phyloP scores from a whole-genome alignment of 1,284 basidiomycete genomes.

The Phellinidium pouzarii region DNA sequence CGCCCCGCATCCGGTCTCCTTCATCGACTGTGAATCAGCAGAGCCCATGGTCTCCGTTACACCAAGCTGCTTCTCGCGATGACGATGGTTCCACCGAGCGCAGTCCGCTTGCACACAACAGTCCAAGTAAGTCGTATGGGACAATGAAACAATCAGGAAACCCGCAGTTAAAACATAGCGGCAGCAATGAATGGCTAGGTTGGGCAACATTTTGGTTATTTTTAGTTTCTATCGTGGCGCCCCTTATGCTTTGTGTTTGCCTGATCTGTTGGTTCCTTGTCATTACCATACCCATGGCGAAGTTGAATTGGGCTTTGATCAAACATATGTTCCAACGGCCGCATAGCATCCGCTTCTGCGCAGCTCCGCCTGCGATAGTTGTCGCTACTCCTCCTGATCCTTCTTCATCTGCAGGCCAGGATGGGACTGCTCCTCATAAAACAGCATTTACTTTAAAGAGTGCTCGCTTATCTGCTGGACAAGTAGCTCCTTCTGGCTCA shows the following conservation, averaged over 20 bases:
- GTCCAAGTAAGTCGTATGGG: slow-evolving; percentile 60
- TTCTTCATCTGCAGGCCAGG: slow-evolving; percentile 25
- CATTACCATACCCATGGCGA: slow-evolving; percentile 97
- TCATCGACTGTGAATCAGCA: slow-evolving; percentile 30
- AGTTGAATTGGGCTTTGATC: slow-evolving; percentile 90
- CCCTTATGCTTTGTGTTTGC: slow-evolving; percentile 83
- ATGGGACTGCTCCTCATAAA: slow-evolving; percentile 25
- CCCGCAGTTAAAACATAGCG: not conserved
- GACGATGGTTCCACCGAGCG: slow-evolving; percentile 25
- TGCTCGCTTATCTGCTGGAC: slow-evolving; percentile 56
- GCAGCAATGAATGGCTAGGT: slow-evolving; percentile 45
- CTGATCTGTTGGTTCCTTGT: slow-evolving; percentile 90
- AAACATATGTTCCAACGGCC: slow-evolving; percentile 80
- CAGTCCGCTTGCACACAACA: slow-evolving; percentile 27
- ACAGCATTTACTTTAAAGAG: slow-evolving; percentile 48
- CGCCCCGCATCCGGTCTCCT: slow-evolving; percentile 18
- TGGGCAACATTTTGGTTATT: slow-evolving; percentile 74
- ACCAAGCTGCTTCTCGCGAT: slow-evolving; percentile 9
- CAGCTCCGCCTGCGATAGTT: slow-evolving; percentile 59
- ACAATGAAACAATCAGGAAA: slow-evolving; percentile 17
- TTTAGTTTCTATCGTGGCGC: slow-evolving; percentile 76
- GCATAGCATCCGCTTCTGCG: slow-evolving; percentile 86
- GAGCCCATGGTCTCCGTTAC: slow-evolving; percentile 19
- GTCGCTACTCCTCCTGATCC: slow-evolving; percentile 34
- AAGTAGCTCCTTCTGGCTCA: slow-evolving; percentile 68